phyloP scores from a whole-genome alignment of 768 basidiomycete genomes.

The Hygrocybe coccinea region DNA sequence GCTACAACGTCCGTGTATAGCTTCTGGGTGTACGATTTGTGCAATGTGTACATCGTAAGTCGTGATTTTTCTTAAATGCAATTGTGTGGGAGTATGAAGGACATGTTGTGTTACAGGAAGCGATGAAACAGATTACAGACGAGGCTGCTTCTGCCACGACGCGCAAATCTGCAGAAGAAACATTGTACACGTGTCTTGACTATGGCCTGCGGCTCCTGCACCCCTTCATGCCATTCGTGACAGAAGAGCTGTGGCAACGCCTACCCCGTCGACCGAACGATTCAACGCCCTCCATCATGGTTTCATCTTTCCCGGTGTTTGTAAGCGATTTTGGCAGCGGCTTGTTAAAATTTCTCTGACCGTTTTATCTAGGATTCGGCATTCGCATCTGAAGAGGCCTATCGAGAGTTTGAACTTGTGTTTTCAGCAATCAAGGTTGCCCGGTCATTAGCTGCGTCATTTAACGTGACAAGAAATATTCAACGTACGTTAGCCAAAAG shows the following conservation, averaged over 20 bases:
- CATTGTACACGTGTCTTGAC: conserved; percentile 92
- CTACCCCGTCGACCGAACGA: conserved; percentile 83
- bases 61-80: background rate
- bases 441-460: conserved; percentile 83
- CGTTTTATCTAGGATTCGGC: conserved; percentile 45
- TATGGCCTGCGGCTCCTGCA: conserved; percentile 85
- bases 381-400: conserved; percentile 66
- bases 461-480: conserved; percentile 81
- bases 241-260: conserved; percentile 98
- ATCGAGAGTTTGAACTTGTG: conserved; percentile 80
- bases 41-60: conserved; percentile 94
- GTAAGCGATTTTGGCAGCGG: conserved; percentile 43
- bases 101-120: conserved; percentile 66
- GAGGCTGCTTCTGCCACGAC: conserved; percentile 56
- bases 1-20: conserved; percentile 82
- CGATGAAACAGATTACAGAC: conserved; percentile 96
- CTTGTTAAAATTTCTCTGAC: background rate
- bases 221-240: conserved; percentile 99
- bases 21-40: conserved; percentile 97
- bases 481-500: conserved; percentile 49
- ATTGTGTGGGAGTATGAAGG: background rate
- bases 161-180: conserved; percentile 86
- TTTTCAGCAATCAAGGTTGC: conserved; percentile 73
- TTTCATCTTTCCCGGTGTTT: conserved; percentile 73
- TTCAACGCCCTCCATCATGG: conserved; percentile 81